Evolutionary conservation across 805 yeast species (phyloP).

Genomic region (Isabelozyma pseudorhagii): DNA sequence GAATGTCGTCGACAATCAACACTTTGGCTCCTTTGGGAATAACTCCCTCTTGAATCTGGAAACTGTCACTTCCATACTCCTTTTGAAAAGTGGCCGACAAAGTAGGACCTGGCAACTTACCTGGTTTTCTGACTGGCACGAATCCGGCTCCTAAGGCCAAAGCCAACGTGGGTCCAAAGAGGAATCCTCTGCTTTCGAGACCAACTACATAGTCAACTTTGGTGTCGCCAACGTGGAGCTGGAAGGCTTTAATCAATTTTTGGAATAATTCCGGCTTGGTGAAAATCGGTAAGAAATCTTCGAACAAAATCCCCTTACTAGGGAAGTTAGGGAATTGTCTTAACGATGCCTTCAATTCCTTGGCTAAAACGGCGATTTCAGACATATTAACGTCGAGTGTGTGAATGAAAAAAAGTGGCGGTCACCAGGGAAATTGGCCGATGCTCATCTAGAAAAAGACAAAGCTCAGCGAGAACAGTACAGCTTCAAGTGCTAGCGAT

Average conservation of each 20-base stretch:
- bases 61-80: conserved; percentile 89
- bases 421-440: background rate
- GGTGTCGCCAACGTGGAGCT: conserved; percentile 61
- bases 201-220: conserved; percentile 90
- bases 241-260: conserved; percentile 76
- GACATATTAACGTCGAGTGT: background rate
- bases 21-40: conserved; percentile 80
- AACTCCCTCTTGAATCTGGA: conserved; percentile 83
- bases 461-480: background rate
- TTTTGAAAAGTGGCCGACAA: conserved; percentile 71
- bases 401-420: background rate
- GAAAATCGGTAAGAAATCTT: conserved; percentile 95
- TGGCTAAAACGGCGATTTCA: conserved; percentile 30
- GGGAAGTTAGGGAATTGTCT: conserved; percentile 93
- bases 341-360: conserved; percentile 34
- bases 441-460: background rate
- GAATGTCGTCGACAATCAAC: conserved; percentile 89
- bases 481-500: too few species aligned
- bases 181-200: conserved; percentile 93
- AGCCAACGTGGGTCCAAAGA: conserved; percentile 95
- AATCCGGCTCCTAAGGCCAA: conserved; percentile 85
- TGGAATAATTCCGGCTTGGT: conserved; percentile 77
- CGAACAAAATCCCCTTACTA: conserved; percentile 84
- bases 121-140: conserved; percentile 92
- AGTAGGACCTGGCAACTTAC: conserved; percentile 89